Percentiles rank a stretch among this genome's conserved stretches.
Conservation (phyloP, 495 filamentous ascomycete species). For the Zalerion maritima region DNA sequence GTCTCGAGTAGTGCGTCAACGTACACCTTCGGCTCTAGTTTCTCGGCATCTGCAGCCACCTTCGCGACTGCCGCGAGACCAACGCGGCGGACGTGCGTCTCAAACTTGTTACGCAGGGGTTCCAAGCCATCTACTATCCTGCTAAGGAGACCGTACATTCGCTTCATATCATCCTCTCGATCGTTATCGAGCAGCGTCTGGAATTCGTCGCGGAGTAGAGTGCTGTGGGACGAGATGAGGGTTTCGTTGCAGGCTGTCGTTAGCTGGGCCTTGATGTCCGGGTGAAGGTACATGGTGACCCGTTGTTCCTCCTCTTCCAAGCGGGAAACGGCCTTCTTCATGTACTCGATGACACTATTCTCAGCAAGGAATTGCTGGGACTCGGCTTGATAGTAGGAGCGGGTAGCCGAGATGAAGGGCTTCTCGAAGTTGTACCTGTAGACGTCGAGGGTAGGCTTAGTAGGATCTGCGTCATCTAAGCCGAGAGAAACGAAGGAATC, state of each 20-base stretch:
- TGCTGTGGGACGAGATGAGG: slow-evolving; percentile 76
- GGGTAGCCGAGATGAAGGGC: slow-evolving; percentile 80
- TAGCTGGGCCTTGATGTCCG: slow-evolving; percentile 68
- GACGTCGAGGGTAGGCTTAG: slow-evolving; percentile 88
- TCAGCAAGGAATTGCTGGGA: slow-evolving; percentile 89
- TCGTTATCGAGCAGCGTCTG: slow-evolving; percentile 91
- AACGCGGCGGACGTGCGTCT: slow-evolving; percentile 81
- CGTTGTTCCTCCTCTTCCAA: slow-evolving; percentile 88
- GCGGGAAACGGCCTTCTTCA: slow-evolving; percentile 97
- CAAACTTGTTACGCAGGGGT: slow-evolving; percentile 75
- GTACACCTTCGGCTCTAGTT: slow-evolving; percentile 89
- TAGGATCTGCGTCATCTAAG: slow-evolving; percentile 81
- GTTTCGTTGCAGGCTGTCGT: slow-evolving; percentile 80
- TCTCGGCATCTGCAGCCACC: slow-evolving; percentile 76
- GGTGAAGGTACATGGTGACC: slow-evolving; percentile 80
- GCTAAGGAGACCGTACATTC: slow-evolving; percentile 88
- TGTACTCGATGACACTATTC: slow-evolving; percentile 97
- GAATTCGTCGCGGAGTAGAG: slow-evolving; percentile 83
- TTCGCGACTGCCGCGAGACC: slow-evolving; percentile 82
- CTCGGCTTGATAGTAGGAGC: slow-evolving; percentile 75
- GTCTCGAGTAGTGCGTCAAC: slow-evolving; percentile 90
- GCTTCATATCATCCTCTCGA: slow-evolving; percentile 82
- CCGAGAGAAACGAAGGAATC: slow-evolving; percentile 94
- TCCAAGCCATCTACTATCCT: slow-evolving; percentile 88
- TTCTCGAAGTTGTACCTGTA: slow-evolving; percentile 84